Percentiles rank a stretch among this genome's conserved stretches.
Conservation (phyloP, 768 basidiomycete genomes). For the Suillus plorans region DNA sequence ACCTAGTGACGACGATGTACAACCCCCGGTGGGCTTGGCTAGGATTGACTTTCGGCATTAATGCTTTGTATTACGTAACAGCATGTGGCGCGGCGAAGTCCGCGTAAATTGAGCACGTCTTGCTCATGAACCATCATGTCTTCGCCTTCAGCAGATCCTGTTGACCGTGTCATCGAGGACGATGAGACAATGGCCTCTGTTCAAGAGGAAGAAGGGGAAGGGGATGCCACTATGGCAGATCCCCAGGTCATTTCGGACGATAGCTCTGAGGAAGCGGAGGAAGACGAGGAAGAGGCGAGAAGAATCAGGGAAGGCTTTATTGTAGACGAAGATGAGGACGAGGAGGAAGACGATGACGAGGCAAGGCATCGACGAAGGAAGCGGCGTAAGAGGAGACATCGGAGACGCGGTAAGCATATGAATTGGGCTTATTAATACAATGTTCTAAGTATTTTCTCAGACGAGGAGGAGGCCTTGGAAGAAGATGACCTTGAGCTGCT, state of each 20-base stretch:
- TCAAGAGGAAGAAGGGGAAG: conserved; percentile 46
- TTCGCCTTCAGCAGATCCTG: conserved; percentile 45
- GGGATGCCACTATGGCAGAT: conserved; percentile 51
- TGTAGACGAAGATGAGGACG: conserved; percentile 87
- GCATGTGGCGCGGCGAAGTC: conserved; percentile 5
- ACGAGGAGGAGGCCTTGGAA: conserved; percentile 71
- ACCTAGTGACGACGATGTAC: not conserved
- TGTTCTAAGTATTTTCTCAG: conserved; percentile 30
- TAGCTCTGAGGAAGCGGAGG: conserved; percentile 88
- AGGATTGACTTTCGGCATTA: not conserved
- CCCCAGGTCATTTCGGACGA: conserved; percentile 58
- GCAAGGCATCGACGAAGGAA: conserved; percentile 59
- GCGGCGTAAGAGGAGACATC: conserved; percentile 65
- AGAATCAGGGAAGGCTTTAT: conserved; percentile 88
- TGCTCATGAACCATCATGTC: conserved; percentile 47
- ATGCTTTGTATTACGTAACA: not conserved
- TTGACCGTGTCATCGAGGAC: conserved; percentile 33
- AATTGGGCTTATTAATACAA: conserved; percentile 13
- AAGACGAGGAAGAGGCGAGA: conserved; percentile 85
- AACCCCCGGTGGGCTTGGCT: not conserved
- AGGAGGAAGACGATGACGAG: conserved; percentile 59
- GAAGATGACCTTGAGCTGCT: conserved; percentile 85
- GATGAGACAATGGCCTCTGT: conserved; percentile 65
- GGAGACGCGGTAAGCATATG: conserved; percentile 44
- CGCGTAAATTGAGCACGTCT: conserved; percentile 12